Conservation (phyloP, 2,329 filamentous ascomycete species). For the Fusarium redolens region DNA sequence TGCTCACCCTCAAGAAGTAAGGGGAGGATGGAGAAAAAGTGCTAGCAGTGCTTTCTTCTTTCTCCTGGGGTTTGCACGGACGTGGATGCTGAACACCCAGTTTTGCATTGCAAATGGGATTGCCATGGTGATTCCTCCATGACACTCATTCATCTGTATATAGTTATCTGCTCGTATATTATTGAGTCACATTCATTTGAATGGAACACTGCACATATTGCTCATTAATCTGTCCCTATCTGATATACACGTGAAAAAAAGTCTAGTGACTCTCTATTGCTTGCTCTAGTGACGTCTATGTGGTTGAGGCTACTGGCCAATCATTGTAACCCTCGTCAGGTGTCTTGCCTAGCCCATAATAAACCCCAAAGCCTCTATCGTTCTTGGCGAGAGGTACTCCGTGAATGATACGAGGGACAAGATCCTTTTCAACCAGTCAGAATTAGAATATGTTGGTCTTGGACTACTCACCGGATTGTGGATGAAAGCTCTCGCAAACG, state of each 20-base stretch:
- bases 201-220: conserved; percentile 10
- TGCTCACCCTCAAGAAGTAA: conserved; percentile 16
- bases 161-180: conserved; percentile 23
- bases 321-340: conserved; percentile 13
- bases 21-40: background rate
- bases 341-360: background rate
- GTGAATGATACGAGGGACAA: background rate
- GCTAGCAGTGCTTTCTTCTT: background rate
- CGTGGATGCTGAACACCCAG: conserved; percentile 2
- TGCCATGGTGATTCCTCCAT: conserved; percentile 1
- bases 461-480: background rate
- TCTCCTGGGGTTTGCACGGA: background rate
- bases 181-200: conserved; percentile 13
- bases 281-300: fast-evolving
- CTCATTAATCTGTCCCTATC: background rate
- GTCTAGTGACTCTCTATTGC: fast-evolving
- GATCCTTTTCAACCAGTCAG: background rate
- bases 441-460: fast-evolving
- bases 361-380: background rate
- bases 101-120: conserved; percentile 5
- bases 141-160: conserved; percentile 14
- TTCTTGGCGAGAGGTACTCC: background rate
- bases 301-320: background rate
- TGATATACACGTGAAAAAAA: fast-evolving
- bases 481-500: conserved; percentile 2